Conservation (phyloP, 257 asterid species). For the Linaria vulgaris region DNA sequence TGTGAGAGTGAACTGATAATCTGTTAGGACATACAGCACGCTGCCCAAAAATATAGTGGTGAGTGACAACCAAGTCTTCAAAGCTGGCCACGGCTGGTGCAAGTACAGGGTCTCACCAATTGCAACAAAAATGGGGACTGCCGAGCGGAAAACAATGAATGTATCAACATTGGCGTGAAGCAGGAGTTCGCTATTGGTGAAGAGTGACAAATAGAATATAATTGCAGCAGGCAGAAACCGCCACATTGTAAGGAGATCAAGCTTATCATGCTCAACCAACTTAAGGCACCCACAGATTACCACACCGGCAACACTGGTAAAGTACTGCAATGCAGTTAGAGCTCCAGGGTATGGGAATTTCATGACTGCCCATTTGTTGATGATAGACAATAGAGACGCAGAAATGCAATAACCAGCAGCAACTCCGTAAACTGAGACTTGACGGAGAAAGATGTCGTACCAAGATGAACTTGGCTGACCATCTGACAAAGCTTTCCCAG, state of each 20-base stretch:
- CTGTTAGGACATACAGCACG: slow-evolving; percentile 75
- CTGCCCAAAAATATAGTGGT: slow-evolving; percentile 87
- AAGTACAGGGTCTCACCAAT: slow-evolving; percentile 81
- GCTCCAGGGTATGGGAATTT: slow-evolving; percentile 96
- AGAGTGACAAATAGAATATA: slow-evolving; percentile 79
- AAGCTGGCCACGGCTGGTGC: slow-evolving; percentile 92
- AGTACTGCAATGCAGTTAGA: slow-evolving; percentile 85
- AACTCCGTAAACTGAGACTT: slow-evolving; percentile 75
- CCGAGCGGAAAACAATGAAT: slow-evolving; percentile 89
- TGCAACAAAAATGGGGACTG: slow-evolving; percentile 90
- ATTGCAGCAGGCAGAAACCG: slow-evolving; percentile 89
- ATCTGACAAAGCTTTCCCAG: slow-evolving; percentile 30
- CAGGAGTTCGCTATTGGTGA: slow-evolving; percentile 91
- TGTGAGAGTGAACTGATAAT: slow-evolving; percentile 78
- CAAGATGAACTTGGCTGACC: slow-evolving; percentile 44
- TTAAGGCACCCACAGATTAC: slow-evolving; percentile 69
- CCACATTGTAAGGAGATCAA: slow-evolving; percentile 83
- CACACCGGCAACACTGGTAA: slow-evolving; percentile 84
- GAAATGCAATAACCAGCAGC: slow-evolving; percentile 95
- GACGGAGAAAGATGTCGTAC: slow-evolving; percentile 54
- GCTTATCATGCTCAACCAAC: slow-evolving; percentile 73
- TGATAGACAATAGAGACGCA: slow-evolving; percentile 81
- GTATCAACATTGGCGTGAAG: slow-evolving; percentile 97
- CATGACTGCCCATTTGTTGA: slow-evolving; percentile 97
- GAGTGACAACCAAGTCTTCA: slow-evolving; percentile 78